A percentile compares a stretch with the other conserved stretches of the same genome.
Conservation (phyloP, 805 yeast genomes). For the Ogataea paraovalis region DNA sequence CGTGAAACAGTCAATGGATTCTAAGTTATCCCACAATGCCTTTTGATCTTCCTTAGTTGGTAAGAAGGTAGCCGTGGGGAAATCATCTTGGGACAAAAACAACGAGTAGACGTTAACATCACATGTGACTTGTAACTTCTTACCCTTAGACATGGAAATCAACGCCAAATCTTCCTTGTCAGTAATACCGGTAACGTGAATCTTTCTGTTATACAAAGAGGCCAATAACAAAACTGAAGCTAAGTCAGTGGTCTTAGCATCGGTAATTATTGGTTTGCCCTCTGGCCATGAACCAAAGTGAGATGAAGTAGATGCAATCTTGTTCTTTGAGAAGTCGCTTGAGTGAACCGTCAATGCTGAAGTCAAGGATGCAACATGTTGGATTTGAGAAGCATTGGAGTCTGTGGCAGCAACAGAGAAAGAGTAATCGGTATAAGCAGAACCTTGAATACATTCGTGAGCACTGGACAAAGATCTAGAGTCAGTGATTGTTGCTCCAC, state of each 20-base stretch:
- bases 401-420: constrained; percentile 81
- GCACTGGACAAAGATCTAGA: constrained; percentile 63
- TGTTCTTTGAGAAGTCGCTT: constrained; percentile 61
- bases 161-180: constrained; percentile 77
- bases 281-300: constrained; percentile 84
- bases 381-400: constrained; percentile 56
- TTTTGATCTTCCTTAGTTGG: constrained; percentile 80
- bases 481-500: constrained; percentile 63
- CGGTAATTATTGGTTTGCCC: constrained; percentile 81
- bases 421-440: constrained; percentile 78
- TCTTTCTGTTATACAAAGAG: constrained; percentile 75
- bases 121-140: constrained; percentile 79
- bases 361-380: constrained; percentile 59
- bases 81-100: constrained; percentile 69
- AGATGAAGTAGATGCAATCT: constrained; percentile 73
- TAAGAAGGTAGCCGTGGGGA: constrained; percentile 65
- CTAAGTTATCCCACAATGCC: constrained; percentile 74
- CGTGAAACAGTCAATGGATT: constrained; percentile 78
- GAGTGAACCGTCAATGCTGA: constrained; percentile 82
- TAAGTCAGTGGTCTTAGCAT: constrained; percentile 85
- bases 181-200: constrained; percentile 86
- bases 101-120: constrained; percentile 81
- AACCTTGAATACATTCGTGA: constrained; percentile 46
- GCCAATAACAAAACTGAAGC: constrained; percentile 92
- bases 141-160: constrained; percentile 79